Base-by-base conservation (phyloP, 257 asterid genomes). In the Cordia subcordata region DNA sequence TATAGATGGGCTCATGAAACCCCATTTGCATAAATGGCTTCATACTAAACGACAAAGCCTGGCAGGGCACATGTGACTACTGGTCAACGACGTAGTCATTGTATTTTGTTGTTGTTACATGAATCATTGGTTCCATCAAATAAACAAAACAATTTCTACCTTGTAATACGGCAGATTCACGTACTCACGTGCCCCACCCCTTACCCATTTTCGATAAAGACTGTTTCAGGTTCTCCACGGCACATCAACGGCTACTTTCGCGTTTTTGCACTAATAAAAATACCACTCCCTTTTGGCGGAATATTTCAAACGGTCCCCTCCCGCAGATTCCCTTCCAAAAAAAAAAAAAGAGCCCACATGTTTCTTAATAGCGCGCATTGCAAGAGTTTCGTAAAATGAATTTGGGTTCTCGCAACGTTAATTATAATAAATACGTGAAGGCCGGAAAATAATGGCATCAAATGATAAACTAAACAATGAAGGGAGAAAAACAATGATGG, bases 171-270 rank as follows among this genome's bases (percentile, higher is more conserved):
- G 35, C 35, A 27, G 6, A 27, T 27, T 27, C 6, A 27, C 47
- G 10, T 42, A 42, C 10, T 47, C 73, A 56, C 62, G 37, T 63
- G 8, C 17, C 4, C 42, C 17, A 8, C 13, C 22, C 22, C 10
- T 60, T 39, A 42, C 32, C 74, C 57, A 18, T 69, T 81, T 72
- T 74, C 79, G 56, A 74, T 59, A 65, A 73, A 76, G 33, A 51
- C 38, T 46, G 62, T 18, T 62, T 62, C 77, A 64, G 77, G 53
- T 65, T 46, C 45, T 53, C 57, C 67, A n/a, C 39, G 55, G 57
- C 72, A 67, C 55, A 59, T 65, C 53, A 85, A 85, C 89, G 94
- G 89, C 87, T 85, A 85, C 81, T 79, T 76, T 74, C 74, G 58
- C 57, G 12, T 44, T 66, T 53, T 20, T 5, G 5, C 20, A 50